Evolutionary conservation across 306 rosid species (phyloP).

Genomic region (Malus domestica): DNA sequence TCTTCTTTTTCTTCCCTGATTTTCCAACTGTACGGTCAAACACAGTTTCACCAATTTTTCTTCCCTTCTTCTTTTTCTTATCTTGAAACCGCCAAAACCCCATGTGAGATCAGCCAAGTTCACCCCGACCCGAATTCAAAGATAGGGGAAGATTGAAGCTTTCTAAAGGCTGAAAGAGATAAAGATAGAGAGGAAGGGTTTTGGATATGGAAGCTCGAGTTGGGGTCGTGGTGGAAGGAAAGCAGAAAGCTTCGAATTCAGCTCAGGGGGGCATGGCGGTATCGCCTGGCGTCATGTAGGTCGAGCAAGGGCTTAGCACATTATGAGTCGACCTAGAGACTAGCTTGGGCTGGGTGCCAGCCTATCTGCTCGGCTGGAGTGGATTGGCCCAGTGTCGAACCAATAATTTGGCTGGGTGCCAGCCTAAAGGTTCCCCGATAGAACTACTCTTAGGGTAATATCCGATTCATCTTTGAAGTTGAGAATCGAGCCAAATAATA

Average conservation of each 20-base stretch:
- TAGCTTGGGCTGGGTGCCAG: too few species aligned
- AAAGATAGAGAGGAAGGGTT: neutral
- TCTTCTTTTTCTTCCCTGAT: neutral
- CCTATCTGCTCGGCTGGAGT: too few species aligned
- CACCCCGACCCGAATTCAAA: neutral
- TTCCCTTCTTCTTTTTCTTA: neutral
- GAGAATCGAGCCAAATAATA: too few species aligned
- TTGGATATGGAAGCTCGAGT: slow-evolving; percentile 65
- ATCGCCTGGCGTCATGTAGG: too few species aligned
- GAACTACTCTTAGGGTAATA: too few species aligned
- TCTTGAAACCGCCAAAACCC: neutral
- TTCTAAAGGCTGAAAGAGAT: neutral
- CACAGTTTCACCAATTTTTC: neutral
- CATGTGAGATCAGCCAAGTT: slow-evolving; percentile 22
- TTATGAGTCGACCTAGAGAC: too few species aligned
- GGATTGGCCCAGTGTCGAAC: too few species aligned
- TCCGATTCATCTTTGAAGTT: too few species aligned
- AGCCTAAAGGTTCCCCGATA: too few species aligned
- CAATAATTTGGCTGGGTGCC: too few species aligned
- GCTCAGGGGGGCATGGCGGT: slow-evolving; percentile 37
- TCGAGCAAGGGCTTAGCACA: too few species aligned
- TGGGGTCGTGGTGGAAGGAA: slow-evolving; percentile 60
- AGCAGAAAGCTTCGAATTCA: slow-evolving; percentile 46
- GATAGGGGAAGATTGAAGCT: neutral
- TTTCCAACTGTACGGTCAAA: neutral